Conservation (phyloP, 2,329 filamentous ascomycete genomes). For the Colletotrichum echinochloae region DNA sequence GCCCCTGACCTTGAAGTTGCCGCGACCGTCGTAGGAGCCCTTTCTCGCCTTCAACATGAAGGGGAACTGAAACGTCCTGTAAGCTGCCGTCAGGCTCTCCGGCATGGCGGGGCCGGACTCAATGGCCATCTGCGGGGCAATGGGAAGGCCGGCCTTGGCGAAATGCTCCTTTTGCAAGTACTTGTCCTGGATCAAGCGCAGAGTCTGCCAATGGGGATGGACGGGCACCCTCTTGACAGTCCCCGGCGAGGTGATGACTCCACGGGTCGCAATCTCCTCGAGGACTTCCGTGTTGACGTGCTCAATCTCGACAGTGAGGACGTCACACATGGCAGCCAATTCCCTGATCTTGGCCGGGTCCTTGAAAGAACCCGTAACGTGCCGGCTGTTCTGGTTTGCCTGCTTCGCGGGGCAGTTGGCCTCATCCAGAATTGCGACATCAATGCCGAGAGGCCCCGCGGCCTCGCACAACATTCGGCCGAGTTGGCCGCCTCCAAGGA, state of each 20-base stretch:
- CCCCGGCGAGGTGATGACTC: constrained; percentile 65
- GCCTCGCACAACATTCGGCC: constrained; percentile 95
- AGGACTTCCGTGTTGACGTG: constrained; percentile 92
- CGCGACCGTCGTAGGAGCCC: constrained; percentile 91
- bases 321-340: constrained; percentile 81
- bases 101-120: constrained; percentile 65
- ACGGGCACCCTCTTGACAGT: constrained; percentile 67
- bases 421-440: constrained; percentile 83
- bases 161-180: constrained; percentile 89
- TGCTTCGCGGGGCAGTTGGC: constrained; percentile 85
- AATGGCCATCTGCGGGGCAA: constrained; percentile 77
- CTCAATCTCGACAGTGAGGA: constrained; percentile 94
- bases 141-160: constrained; percentile 73
- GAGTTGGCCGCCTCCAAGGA: constrained; percentile 77
- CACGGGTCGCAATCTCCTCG: constrained; percentile 79
- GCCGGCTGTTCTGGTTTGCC: constrained; percentile 78
- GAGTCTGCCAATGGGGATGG: constrained; percentile 87
- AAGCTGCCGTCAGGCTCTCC: constrained; percentile 73
- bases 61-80: constrained; percentile 78
- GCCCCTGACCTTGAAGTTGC: constrained; percentile 66
- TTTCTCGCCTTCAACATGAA: constrained; percentile 94
- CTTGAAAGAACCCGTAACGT: constrained; percentile 90
- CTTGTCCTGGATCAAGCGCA: constrained; percentile 94
- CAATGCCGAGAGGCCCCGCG: constrained; percentile 79
- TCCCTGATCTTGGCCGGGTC: constrained; percentile 82